Evolutionary conservation across 2,329 filamentous ascomycete genomes (phyloP).

Genomic region (Cladophialophora chaetospira): DNA sequence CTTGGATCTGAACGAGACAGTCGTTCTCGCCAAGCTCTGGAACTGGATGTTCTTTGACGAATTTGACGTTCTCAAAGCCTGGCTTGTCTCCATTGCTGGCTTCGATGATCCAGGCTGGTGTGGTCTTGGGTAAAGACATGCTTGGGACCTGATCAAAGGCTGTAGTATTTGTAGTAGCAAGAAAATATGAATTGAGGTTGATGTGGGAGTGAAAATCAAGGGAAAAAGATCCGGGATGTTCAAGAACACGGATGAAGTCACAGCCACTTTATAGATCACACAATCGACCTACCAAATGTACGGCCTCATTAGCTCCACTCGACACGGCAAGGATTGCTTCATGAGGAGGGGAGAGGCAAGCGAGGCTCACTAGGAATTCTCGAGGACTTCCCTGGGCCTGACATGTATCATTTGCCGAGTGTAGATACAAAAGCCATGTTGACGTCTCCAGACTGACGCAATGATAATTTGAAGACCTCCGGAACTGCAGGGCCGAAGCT

Average conservation of each 20-base stretch:
- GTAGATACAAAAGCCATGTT: neutral
- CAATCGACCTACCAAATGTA: neutral
- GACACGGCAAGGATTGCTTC: no score
- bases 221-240: neutral
- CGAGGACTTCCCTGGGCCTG: neutral
- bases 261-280: neutral
- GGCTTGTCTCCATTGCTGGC: slow-evolving; percentile 6
- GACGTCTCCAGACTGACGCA: slow-evolving; percentile 2
- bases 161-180: no score
- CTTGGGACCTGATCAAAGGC: no score
- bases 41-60: slow-evolving; percentile 55
- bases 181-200: neutral
- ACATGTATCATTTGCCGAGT: neutral
- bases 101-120: slow-evolving; percentile 18
- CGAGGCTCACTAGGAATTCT: neutral
- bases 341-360: neutral
- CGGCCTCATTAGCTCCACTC: no score
- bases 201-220: neutral
- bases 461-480: neutral
- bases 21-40: slow-evolving; percentile 69
- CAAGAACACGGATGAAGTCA: slow-evolving; percentile 1
- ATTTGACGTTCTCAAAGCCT: slow-evolving; percentile 32
- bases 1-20: slow-evolving; percentile 67
- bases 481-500: neutral
- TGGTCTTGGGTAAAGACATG: slow-evolving; percentile 28